Conservation (phyloP, 495 filamentous ascomycete genomes). For the Physcia stellaris region DNA sequence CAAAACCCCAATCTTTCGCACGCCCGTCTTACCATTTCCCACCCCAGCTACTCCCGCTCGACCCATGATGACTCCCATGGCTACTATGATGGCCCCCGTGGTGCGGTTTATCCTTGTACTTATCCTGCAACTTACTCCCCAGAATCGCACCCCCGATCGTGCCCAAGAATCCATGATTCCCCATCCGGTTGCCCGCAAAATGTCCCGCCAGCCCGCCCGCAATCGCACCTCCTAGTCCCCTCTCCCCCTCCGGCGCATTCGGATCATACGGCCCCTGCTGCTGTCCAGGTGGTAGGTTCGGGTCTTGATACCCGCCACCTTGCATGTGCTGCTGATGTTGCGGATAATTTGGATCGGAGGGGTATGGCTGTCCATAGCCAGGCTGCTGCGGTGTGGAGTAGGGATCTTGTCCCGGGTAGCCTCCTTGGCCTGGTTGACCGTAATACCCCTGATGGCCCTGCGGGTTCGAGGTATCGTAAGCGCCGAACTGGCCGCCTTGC, state of each 20-base stretch:
- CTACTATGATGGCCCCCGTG: conserved; percentile 12
- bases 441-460: conserved; percentile 25
- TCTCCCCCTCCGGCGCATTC: conserved; percentile 23
- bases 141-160: conserved; percentile 34
- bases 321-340: conserved; percentile 6
- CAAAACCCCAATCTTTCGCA: too few species aligned
- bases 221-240: conserved; percentile 29
- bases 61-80: not conserved
- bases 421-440: conserved; percentile 12
- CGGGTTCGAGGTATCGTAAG: conserved; percentile 21
- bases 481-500: conserved; percentile 18
- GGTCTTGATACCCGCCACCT: conserved; percentile 7
- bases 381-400: conserved; percentile 10
- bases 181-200: conserved; percentile 27
- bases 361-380: conserved; percentile 20
- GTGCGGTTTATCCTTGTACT: conserved; percentile 23
- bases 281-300: conserved; percentile 4
- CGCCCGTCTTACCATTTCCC: conserved; percentile 15
- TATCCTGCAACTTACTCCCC: conserved; percentile 31
- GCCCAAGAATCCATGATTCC: conserved; percentile 32
- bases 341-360: conserved; percentile 11
- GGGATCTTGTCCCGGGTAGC: conserved; percentile 9
- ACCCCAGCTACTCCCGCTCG: conserved; percentile 14
- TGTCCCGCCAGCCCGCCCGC: conserved; percentile 34
- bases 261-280: conserved; percentile 8